Base-by-base conservation (phyloP, 208 protist genomes). In the Acanthamoeba triangularis region DNA sequence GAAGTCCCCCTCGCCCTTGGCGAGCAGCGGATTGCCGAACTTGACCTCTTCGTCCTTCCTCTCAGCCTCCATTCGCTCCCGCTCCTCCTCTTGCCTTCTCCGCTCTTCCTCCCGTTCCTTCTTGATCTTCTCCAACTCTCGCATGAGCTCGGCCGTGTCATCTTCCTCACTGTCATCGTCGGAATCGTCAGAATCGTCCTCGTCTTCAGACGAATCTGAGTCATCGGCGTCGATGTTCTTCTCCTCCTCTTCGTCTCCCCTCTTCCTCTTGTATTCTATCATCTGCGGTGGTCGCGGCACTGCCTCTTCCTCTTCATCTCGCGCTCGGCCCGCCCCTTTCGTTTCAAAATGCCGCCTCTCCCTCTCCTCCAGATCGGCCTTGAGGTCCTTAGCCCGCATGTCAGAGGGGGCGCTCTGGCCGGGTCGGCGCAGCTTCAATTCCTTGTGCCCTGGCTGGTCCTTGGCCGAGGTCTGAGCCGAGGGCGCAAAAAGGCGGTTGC, bases 41-140 rank as follows among this genome's bases (percentile, higher is more conserved):
- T 63, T 94, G 37, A 84, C 90, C 28, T 78, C 90, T 6, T 93
- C 49, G 37, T 72, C 65, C 49, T 97, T 93, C 69, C 95, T 47
- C 76, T 95, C 93, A 33, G 82, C 90, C 59, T 44, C 20, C n/a
- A 85, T 56, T 47, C 95, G 91, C 56, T 85, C 18, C 28, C 78
- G 52, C 54, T 96, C 96, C 37, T 88, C 95, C 61, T 98, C 96
- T 87, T 97, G 96, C 65, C 93, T 95, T 16, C 65, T 56, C 41
- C 76, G 47, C 67, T 97, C 95, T 63, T 97, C 96, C 37, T 94
- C 98, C 54, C 97, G 95, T 78, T 98, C 98, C 93, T 67, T 90
- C 95, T 98, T 98, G 78, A 98, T 98, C 56, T 95, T 96, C 72
- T 98, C 98, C 28, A 98, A 61, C 80, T 98, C 97, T 63, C 93